Conservation (phyloP, 805 yeast genomes). For the Helenozyma rhizophorensis region DNA sequence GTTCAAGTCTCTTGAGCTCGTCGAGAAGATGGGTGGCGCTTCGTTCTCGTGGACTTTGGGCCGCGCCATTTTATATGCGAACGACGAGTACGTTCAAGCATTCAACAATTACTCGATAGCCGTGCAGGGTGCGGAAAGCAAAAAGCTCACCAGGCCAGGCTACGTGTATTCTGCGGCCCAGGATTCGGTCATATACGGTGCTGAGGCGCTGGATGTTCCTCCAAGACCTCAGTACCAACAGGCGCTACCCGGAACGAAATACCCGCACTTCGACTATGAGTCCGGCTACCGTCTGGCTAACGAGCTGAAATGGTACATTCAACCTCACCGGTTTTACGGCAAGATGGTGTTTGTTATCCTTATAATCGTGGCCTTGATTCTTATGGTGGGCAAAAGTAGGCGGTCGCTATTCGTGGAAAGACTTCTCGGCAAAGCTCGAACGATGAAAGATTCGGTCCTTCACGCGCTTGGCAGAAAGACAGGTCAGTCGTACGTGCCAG, state of each 20-base stretch:
- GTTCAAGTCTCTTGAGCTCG: slow-evolving; percentile 39
- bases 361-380: slow-evolving; percentile 21
- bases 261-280: slow-evolving; percentile 28
- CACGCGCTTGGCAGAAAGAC: background rate
- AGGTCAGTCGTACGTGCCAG: background rate
- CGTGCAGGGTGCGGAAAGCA: slow-evolving; percentile 12
- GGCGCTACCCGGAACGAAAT: slow-evolving; percentile 14
- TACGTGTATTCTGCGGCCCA: slow-evolving; percentile 47
- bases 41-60: slow-evolving; percentile 56
- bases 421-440: too few relatives aligned
- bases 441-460: background rate
- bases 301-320: slow-evolving; percentile 40
- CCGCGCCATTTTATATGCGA: slow-evolving; percentile 58
- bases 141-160: slow-evolving; percentile 34
- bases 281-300: slow-evolving; percentile 21
- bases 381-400: slow-evolving; percentile 30
- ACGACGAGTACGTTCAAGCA: slow-evolving; percentile 46
- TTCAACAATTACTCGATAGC: slow-evolving; percentile 28
- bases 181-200: slow-evolving; percentile 47
- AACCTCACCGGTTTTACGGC: slow-evolving; percentile 42
- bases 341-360: slow-evolving; percentile 25
- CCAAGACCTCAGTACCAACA: slow-evolving; percentile 40
- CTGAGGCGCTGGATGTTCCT: slow-evolving; percentile 40
- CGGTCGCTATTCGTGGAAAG: slow-evolving; percentile 5
- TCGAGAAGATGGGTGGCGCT: slow-evolving; percentile 38